These are phyloP conservation scores for Apiotrichum brassicae DNA, from an alignment of 1,284 basidiomycete genomes.

Conservation along the genomic window DNA sequence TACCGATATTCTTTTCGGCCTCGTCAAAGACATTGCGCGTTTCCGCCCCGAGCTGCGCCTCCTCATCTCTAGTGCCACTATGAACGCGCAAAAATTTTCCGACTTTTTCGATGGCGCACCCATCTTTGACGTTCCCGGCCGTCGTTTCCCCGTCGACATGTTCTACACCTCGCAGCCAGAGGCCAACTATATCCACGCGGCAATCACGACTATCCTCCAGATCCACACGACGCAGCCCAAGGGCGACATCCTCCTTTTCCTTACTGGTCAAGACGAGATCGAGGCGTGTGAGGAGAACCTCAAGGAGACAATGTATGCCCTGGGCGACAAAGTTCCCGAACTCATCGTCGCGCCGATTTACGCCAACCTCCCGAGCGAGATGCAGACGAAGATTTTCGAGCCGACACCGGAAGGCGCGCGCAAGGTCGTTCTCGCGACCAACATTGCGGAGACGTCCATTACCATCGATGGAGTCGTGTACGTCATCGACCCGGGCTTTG, in stretches of 20 bases:
- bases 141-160: conserved; percentile 95
- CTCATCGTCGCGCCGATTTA: conserved; percentile 96
- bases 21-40: conserved; percentile 97
- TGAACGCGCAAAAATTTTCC: conserved; percentile 94
- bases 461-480: conserved; percentile 97
- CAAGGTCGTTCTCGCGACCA: conserved; percentile 96
- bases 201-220: conserved; percentile 97
- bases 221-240: conserved; percentile 97
- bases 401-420: conserved; percentile 92
- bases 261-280: conserved; percentile 99
- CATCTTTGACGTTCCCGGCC: conserved; percentile 91
- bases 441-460: conserved; percentile 97
- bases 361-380: conserved; percentile 93
- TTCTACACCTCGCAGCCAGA: conserved; percentile 97
- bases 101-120: conserved; percentile 93
- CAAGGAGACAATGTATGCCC: conserved; percentile 85
- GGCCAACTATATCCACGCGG: conserved; percentile 96
- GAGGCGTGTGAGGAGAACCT: conserved; percentile 94
- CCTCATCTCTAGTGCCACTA: conserved; percentile 90
- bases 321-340: conserved; percentile 94
- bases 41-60: conserved; percentile 87
- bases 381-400: conserved; percentile 99
- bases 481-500: conserved; percentile 95
- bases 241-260: conserved; percentile 96
- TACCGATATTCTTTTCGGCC: conserved; percentile 93